A percentile compares a stretch with the other conserved stretches of the same genome.
phyloP scores from a whole-genome alignment of 1,139 yeast genomes.

The Hansenula sp. region DNA sequence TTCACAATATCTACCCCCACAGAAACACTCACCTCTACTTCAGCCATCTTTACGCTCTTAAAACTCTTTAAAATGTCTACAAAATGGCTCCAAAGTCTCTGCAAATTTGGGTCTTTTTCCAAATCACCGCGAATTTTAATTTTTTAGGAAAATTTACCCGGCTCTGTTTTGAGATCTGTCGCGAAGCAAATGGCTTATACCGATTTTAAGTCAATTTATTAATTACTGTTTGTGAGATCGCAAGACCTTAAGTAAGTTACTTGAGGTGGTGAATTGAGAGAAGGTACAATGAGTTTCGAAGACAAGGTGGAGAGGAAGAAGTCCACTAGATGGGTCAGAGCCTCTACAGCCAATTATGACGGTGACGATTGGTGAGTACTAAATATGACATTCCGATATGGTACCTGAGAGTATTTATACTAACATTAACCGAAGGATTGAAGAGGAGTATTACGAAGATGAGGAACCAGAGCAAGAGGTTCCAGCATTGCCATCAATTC shows the following conservation, averaged over 20 bases:
- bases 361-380: conserved; percentile 58
- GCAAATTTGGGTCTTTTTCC: background rate
- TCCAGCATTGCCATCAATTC: conserved; percentile 10
- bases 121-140: too few relatives aligned
- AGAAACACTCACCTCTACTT: background rate
- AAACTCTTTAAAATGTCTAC: too few relatives aligned
- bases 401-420: background rate
- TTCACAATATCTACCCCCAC: background rate
- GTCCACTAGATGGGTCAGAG: conserved; percentile 63
- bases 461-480: conserved; percentile 5
- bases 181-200: too few relatives aligned
- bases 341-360: conserved; percentile 47
- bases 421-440: conserved; percentile 17
- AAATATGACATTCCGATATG: background rate
- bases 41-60: background rate
- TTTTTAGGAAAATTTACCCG: too few relatives aligned
- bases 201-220: too few relatives aligned
- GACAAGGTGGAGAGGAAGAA: conserved; percentile 51
- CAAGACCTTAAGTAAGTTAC: too few relatives aligned
- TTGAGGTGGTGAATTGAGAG: background rate
- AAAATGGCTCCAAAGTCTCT: too few relatives aligned
- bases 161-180: too few relatives aligned
- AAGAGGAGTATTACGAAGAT: conserved; percentile 24
- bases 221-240: too few relatives aligned
- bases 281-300: conserved; percentile 9